phyloP scores from a whole-genome alignment of 179 eudicot genomes.

The Silene noctiflora region DNA sequence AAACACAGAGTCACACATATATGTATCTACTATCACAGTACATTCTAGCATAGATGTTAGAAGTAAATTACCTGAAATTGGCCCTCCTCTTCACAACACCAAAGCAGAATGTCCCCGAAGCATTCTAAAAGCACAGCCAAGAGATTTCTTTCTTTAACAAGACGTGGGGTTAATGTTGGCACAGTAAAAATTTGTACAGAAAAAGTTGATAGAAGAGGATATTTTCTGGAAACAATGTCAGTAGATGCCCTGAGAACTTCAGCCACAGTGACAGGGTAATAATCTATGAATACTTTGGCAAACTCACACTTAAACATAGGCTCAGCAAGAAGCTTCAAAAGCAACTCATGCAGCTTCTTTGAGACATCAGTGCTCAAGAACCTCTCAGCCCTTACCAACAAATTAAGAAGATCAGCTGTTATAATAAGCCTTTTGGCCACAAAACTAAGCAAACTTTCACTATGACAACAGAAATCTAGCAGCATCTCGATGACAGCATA shows the following conservation, averaged over 20 bases:
- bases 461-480: slow-evolving; percentile 66
- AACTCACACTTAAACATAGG: slow-evolving; percentile 86
- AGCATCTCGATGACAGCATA: slow-evolving; percentile 61
- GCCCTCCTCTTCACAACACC: slow-evolving; percentile 72
- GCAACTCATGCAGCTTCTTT: slow-evolving; percentile 72
- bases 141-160: slow-evolving; percentile 81
- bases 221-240: slow-evolving; percentile 49
- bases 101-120: slow-evolving; percentile 54
- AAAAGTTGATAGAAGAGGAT: slow-evolving; percentile 62
- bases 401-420: slow-evolving; percentile 53
- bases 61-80: slow-evolving; percentile 56
- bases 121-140: slow-evolving; percentile 66
- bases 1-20: neutral
- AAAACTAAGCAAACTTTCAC: slow-evolving; percentile 95
- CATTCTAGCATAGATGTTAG: neutral
- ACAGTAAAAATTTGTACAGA: slow-evolving; percentile 95
- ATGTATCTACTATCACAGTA: neutral
- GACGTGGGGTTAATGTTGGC: slow-evolving; percentile 81
- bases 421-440: slow-evolving; percentile 55
- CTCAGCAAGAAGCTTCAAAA: slow-evolving; percentile 86
- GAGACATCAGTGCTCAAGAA: slow-evolving; percentile 49
- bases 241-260: slow-evolving; percentile 51
- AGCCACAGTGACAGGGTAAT: slow-evolving; percentile 61
- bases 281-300: slow-evolving; percentile 66
- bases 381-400: slow-evolving; percentile 77